These are phyloP conservation scores for Ogataea degrootiae DNA, from an alignment of 805 yeast genomes.

Conservation along the genomic window DNA sequence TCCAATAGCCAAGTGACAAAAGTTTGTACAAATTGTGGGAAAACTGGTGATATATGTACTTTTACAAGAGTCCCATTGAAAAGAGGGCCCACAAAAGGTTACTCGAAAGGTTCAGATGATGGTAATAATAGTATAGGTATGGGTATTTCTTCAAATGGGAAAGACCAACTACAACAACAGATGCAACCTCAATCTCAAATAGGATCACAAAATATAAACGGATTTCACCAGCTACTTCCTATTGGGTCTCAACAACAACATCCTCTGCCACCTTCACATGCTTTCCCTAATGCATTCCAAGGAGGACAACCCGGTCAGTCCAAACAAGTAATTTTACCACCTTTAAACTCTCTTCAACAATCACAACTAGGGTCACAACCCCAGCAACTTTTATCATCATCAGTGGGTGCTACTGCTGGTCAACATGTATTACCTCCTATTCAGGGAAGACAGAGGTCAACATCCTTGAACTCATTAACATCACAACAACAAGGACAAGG, in stretches of 20 bases:
- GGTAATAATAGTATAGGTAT: conserved; percentile 1
- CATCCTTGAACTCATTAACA: conserved; percentile 15
- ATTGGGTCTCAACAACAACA: conserved; percentile 8
- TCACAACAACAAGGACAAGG: conserved; percentile 2
- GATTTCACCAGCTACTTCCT: conserved; percentile 8
- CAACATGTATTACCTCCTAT: conserved; percentile 19
- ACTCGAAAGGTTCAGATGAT: conserved; percentile 35
- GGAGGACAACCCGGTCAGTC: background rate
- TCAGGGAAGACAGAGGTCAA: conserved; percentile 17
- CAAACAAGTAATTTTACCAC: conserved; percentile 24
- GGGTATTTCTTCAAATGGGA: background rate
- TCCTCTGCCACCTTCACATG: conserved; percentile 6
- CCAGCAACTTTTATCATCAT: conserved; percentile 1
- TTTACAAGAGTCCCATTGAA: conserved; percentile 70
- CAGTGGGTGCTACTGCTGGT: background rate
- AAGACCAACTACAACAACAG: conserved; percentile 1
- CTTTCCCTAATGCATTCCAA: conserved; percentile 1
- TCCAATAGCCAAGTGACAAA: conserved; percentile 43
- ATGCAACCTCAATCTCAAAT: conserved; percentile 4
- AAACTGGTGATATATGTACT: conserved; percentile 56
- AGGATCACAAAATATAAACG: conserved; percentile 1
- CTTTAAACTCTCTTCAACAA: conserved; percentile 14
- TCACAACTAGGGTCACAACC: background rate
- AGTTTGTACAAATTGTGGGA: conserved; percentile 58
- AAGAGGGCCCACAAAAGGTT: conserved; percentile 78